Base-by-base conservation (phyloP, 371 early-diverging fungal species). In the Mucor circinelloides region DNA sequence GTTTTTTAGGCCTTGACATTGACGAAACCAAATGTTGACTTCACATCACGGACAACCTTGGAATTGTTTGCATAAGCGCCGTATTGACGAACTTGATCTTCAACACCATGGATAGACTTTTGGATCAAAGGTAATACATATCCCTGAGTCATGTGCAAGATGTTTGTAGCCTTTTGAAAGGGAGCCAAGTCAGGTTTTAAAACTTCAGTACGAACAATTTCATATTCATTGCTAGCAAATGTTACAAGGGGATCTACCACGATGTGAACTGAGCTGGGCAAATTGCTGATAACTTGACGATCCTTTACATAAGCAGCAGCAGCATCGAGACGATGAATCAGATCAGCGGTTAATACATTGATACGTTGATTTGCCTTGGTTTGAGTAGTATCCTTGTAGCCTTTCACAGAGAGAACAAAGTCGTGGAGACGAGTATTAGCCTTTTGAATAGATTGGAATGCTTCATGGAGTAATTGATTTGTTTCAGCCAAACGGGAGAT, bases 111-210 rank as follows among this genome's bases (percentile, higher is more conserved):
- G 48, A 83, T 78, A 23, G 85, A 80, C 12, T 61, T 66, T 63
- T 81, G 79, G 19, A 86, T 67, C 21, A 84, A 65, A 25, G 86
- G 86, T 17, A 87, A 68, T 2, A 85, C 75, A 58, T 83, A 79
- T 48, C 77, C 78, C 19, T 79, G 80, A 27, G 85, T 84, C 46
- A 87, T 57, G 1, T 77, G 67, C 21, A 86, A 54, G 19, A 87
- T 81, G 69, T 83, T 80, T 50, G 79, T 79, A 0, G 88, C 86
- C 70, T 86, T 87, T 69, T 84, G 81, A 32, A 83, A 34, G 10
- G 84, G 75, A 36, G 84, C 59, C 12, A 81, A 57, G 32, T 87
- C 84, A 17, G 67, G 69, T 59, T 84, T 84, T 59, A 67, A 50
- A 12, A 79, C 66, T 68, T 85, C 83, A 21, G 70, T 65, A 59